Evolutionary conservation across 2,329 filamentous ascomycete species (phyloP).

Genomic region (Cladosporium colombiae): DNA sequence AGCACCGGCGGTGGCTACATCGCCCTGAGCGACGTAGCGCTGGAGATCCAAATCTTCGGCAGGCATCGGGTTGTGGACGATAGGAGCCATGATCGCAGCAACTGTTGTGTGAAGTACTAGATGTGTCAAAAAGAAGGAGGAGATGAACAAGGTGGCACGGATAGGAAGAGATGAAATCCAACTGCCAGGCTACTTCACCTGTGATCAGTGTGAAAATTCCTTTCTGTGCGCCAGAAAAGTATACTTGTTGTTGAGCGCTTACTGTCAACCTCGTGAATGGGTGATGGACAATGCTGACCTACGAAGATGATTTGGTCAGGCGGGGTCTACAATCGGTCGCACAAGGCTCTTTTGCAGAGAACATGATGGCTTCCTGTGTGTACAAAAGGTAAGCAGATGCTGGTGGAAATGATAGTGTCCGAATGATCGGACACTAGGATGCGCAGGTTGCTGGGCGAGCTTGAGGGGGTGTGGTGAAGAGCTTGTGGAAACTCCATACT

Average conservation of each 20-base stretch:
- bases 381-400: not conserved
- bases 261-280: not conserved
- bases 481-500: not conserved
- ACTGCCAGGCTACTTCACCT: not conserved
- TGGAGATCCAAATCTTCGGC: not conserved
- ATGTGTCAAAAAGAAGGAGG: not conserved
- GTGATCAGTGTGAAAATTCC: not conserved
- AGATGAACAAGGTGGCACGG: not conserved
- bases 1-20: not conserved
- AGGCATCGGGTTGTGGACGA: not conserved
- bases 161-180: not conserved
- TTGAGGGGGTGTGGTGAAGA: not conserved
- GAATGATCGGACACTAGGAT: not conserved
- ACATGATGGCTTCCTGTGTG: not conserved
- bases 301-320: not conserved
- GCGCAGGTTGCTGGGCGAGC: not conserved
- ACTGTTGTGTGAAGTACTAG: not conserved
- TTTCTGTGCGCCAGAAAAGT: not conserved
- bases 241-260: not conserved
- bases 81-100: not conserved
- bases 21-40: not conserved
- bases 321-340: not conserved
- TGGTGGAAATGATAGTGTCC: not conserved
- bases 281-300: not conserved
- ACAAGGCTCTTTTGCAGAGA: not conserved